Base-by-base conservation (phyloP, 1,284 basidiomycete species). In the Apiotrichum domesticum region DNA sequence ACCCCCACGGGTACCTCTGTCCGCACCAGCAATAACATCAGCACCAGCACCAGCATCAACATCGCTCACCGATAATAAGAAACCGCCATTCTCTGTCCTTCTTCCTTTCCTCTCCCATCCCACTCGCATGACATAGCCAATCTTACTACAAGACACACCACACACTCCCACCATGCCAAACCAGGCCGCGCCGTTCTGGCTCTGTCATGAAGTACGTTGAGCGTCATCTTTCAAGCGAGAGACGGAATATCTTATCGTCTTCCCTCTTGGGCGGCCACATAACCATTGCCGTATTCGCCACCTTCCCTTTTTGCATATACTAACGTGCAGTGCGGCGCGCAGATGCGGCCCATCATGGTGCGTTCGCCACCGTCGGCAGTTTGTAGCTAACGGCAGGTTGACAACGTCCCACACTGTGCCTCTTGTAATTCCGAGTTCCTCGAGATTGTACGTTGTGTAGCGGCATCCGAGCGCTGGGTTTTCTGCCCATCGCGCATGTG, bases 391-490 rank as follows among this genome's bases (percentile, higher is more conserved):
- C 51, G 7, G 40, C 21, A 71, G 71, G 54, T 66, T 37, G 51
- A 70, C 48, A 61, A 62, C 4, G 61, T 68, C 0, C 53, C 64
- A 1, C 69, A 71, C 46, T 75, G 73, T 51, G 73, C 72, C 13
- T 70, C 69, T 4, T 75, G 73, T 48, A 58, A 70, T 39, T 65
- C 68, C 33, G 73, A 75, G 44, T 75, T 75, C 54, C 58, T 75
- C 10, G 73, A 75, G 53, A 73, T 73, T 35, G 73, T 75, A 41
- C 47, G 69, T 58, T 39, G 21, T 21, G 21, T 21, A 35, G 6
- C 35, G 7, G 10, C 35, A 29, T 44, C 13, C 32, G 21, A 21
- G 21, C 21, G 21, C 21, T 21, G 21, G 21, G 21, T 21, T 21
- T 21, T 21, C 21, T 21, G 21, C 21, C 21, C 21, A 21, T 21